Base-by-base conservation (phyloP, 2,329 filamentous ascomycete species). In the Botrytis aclada region DNA sequence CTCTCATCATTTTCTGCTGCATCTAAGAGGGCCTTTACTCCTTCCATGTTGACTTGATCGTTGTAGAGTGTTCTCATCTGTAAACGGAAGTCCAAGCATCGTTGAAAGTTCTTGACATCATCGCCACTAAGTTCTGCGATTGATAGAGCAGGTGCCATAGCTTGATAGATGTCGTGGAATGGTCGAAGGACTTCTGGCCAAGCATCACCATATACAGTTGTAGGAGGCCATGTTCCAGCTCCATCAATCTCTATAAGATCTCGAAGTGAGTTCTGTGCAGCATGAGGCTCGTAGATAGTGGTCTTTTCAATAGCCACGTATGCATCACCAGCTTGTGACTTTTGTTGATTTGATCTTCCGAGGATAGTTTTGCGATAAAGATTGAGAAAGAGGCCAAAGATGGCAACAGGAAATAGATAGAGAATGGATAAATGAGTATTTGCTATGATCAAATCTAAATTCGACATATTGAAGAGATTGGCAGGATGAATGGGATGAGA, bases 131-230 rank as follows among this genome's bases (percentile, higher is more conserved):
- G 70, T 2, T 76, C 70, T 5, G 73, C 71, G 0, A 72, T 70
- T 4, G 80, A 75, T 16, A 82, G 67, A 1, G 78, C 73, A 25
- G 79, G 77, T 8, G 76, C 76, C 63, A 81, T 75, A 64, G 80
- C 78, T 14, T 76, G 70, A 72, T 81, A 82, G 47, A 81, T 78
- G 18, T 79, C 76, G n/a, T 77, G 75, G 66, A 80, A 82, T 9
- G 80, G 78, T 16, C 73, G 77, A 56, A 82, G 76, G 4, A 75
- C 74, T 5, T 41, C 47, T 12, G 81, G 81, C 80, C 80, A 82
- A 10, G 75, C 70, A 54, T 69, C 16, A 22, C 73, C 72, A 69
- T 79, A 74, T 34, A 73, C 74, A 18, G 73, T 75, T 58, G 71
- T 70, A 70, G 77, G 77, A 18, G 77, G 77, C 77, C 77, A 78